Evolutionary conservation across 2,329 filamentous ascomycete genomes (phyloP), one percentile per base, ranked within the genome.

Genomic region (Ascochyta viciae-villosae): DNA sequence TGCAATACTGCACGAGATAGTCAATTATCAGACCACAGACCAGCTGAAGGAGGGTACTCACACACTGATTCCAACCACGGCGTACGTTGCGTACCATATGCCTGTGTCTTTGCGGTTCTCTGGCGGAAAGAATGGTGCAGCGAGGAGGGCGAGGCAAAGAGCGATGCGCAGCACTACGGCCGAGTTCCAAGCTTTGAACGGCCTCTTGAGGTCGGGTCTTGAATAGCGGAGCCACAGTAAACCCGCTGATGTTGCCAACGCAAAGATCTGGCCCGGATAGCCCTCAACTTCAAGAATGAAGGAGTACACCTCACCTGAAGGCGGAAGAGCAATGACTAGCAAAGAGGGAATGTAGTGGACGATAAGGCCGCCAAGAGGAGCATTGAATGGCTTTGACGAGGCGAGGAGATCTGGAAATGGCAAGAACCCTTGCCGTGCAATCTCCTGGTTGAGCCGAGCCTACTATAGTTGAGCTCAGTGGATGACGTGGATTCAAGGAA

Each of bases 241-340:
- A 0, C 88, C 88, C 7, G 81, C 61, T 0, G 83, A 83, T 0
- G 85, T 76, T 0, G 85, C 83, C 1, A 90, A 69, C 0, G 81
- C 81, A 51, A 87, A 82, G 13, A 90, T 77, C 54, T 89, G 85
- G 0, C 80, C 85, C 0, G 87, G 84, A 61, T 90, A 91, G 0
- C 85, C 87, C 65, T 91, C 88, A 0, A 91, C 85, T 42, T 91
- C 87, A 0, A 90, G 76, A 26, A 91, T 90, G 64, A 92, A 90
- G 9, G 85, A 87, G 73, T 91, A 92, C 0, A 89, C 85, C 42
- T 88, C 83, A 3, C 81, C 79, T 0, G 87, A 85, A 0, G 88
- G 87, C 0, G 88, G 87, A 0, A 89, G 77, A 0, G 81, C 74
- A 45, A 91, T 89, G 3, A 90, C 87, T 1, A 91, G 75, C 0